Evolutionary conservation across 805 yeast genomes (phyloP), one percentile per base, ranked within the genome.

Genomic region (Metschnikowia peoriensis): DNA sequence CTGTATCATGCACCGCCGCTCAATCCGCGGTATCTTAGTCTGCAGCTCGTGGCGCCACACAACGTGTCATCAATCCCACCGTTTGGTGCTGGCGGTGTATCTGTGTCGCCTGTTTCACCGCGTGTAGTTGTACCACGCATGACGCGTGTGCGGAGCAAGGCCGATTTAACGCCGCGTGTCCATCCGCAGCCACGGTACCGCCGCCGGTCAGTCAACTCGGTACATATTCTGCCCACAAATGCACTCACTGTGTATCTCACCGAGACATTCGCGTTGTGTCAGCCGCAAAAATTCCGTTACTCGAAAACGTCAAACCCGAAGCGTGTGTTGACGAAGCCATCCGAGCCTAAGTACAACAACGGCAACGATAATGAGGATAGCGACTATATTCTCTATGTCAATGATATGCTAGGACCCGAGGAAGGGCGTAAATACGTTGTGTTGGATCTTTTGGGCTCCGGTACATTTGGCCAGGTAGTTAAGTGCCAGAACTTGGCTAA

Each of bases 381-480:
- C 66, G 97, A 94, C 70, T 93, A 92, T 65, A 93, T 94, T 51
- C 72, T 96, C 16, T 93, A 91, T 60, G 99, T 94, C 22, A 94
- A 96, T 67, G 99, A 96, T 66, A 84, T 94, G 27, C 72, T 94
- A 40, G 98, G 99, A 6, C 78, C 83, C 4, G 89, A 87, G 60
- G 94, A 89, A 58, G 92, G 89, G 53, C 77, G 92, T 50, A 88
- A 89, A 65, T 93, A 92, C 66, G 77, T 94, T 63, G 97, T 94
- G 6, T 73, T 94, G 52, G 98, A 93, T 68, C 78, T 94, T 14
- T 71, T 94, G 41, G 99, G 99, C 0, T 93, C 92, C 56, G 99
- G 99, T 2, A 92, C 99, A 1, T 94, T 94, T 76, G 99, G 99
- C 9, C 98, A 94, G 71, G 99, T 94, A 44, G 96, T 92, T 41